phyloP scores from a whole-genome alignment of 441 rosid species.

The Gossypium davidsonii region DNA sequence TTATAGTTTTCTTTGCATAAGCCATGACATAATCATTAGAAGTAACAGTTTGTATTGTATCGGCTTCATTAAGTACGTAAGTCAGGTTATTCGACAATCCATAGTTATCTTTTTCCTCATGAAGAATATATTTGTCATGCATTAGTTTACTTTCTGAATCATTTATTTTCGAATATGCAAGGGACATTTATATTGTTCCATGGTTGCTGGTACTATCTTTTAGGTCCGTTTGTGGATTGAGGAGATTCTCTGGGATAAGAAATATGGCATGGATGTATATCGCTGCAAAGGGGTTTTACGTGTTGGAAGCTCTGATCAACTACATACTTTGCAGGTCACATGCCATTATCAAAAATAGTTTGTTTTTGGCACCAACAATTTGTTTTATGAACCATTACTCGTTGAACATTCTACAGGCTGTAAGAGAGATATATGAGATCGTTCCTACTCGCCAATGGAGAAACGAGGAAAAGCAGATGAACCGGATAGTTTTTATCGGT shows the following conservation, averaged over 20 bases:
- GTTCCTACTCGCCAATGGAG: slow-evolving; percentile 80
- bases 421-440: slow-evolving; percentile 88
- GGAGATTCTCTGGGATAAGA: slow-evolving; percentile 92
- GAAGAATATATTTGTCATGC: background rate
- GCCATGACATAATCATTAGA: background rate
- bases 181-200: background rate
- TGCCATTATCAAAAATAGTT: background rate
- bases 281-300: slow-evolving; percentile 88
- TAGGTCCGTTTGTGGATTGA: slow-evolving; percentile 82
- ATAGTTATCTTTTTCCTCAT: too few relatives aligned
- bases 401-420: slow-evolving; percentile 51
- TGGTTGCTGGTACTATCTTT: slow-evolving; percentile 11
- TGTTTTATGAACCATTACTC: slow-evolving; percentile 5
- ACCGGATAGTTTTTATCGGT: slow-evolving; percentile 89
- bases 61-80: background rate
- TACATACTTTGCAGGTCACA: slow-evolving; percentile 78
- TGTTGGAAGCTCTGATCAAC: slow-evolving; percentile 56
- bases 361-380: background rate
- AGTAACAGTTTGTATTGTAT: background rate
- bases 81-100: too few relatives aligned
- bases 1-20: background rate
- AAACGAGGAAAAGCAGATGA: slow-evolving; percentile 43
- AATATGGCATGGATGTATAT: slow-evolving; percentile 65
- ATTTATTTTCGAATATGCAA: background rate
- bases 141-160: background rate